Conservation (phyloP, 2,329 filamentous ascomycete genomes). For the Aspergillus sp. region DNA sequence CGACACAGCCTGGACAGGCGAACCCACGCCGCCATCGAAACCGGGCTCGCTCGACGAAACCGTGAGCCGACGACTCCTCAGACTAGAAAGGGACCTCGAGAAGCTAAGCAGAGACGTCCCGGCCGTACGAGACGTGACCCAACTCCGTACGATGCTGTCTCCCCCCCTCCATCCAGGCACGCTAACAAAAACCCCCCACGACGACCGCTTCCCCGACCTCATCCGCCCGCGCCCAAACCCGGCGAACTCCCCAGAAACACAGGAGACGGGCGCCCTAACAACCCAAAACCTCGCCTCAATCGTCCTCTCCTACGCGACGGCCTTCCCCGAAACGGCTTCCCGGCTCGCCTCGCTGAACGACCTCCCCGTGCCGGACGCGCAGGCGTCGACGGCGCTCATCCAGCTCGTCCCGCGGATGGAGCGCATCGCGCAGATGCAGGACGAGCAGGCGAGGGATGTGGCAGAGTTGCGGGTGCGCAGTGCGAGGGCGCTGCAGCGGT, state of each 20-base stretch:
- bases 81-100: conserved; percentile 29
- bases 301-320: conserved; percentile 36
- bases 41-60: conserved; percentile 29
- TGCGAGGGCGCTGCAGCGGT: conserved; percentile 49
- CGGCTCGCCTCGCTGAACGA: conserved; percentile 41
- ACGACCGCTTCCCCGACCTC: conserved; percentile 34
- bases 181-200: too few relatives aligned
- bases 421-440: conserved; percentile 26
- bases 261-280: too few relatives aligned
- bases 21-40: conserved; percentile 24
- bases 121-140: conserved; percentile 33
- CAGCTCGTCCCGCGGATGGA: conserved; percentile 35
- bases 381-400: conserved; percentile 33
- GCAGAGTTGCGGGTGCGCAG: conserved; percentile 35
- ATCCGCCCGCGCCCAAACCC: conserved; percentile 28
- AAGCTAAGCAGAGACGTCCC: conserved; percentile 29
- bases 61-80: conserved; percentile 29
- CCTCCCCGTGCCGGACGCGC: conserved; percentile 36
- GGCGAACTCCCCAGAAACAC: conserved; percentile 24
- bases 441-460: conserved; percentile 30
- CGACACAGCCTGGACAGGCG: conserved; percentile 31
- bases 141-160: conserved; percentile 31
- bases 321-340: conserved; percentile 40
- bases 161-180: too few relatives aligned
- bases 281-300: conserved; percentile 30